Evolutionary conservation across 1,139 yeast species (phyloP), one percentile per base, ranked within the genome.

Genomic region (Debaryomyces robertsiae): DNA sequence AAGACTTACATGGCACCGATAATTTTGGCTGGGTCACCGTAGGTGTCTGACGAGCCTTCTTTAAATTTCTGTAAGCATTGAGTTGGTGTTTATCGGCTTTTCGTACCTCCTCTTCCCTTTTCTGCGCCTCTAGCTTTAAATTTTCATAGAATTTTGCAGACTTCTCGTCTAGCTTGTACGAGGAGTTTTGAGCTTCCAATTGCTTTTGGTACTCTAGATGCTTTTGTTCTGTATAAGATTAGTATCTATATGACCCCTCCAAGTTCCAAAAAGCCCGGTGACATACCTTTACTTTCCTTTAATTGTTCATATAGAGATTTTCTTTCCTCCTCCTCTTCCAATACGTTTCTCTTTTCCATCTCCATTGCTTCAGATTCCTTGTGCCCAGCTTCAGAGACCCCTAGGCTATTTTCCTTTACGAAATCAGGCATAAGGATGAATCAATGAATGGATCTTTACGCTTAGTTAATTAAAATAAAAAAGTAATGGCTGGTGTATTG

Each of bases 301-400:
- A 71, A 49, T 47, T 72, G 77, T 17, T 69, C 69, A 10, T 60
- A 61, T 11, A 72, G 49, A 2, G 72, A 56, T 49, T 63, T 66
- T 27, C 74, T 50, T 13, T 53, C 57, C 11, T 44, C 45, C 17
- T 46, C 48, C 7, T 41, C 51, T 4, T 40, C 46, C n/a, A 24
- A 13, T 17, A 25, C 18, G 22, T 36, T 29, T n/a, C 28, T 24
- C 14, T 36, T 38, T n/a, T 36, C 17, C 2, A 30, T 19, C 10
- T 32, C 38, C 18, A 22, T 32, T n/a, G 37, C 27, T 10, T 30
- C 22, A 15, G 30, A 18, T 22, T 24, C 10, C 13, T 35, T 27
- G 9, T 16, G 9, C 22, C 19, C 32, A 28, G 22, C 19, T 25
- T 28, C 38, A 9, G 32, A 22, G 28, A 32, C 11, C 19, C 28